phyloP scores from a whole-genome alignment of 2,329 filamentous ascomycete species.

The Orbilia brochopaga region DNA sequence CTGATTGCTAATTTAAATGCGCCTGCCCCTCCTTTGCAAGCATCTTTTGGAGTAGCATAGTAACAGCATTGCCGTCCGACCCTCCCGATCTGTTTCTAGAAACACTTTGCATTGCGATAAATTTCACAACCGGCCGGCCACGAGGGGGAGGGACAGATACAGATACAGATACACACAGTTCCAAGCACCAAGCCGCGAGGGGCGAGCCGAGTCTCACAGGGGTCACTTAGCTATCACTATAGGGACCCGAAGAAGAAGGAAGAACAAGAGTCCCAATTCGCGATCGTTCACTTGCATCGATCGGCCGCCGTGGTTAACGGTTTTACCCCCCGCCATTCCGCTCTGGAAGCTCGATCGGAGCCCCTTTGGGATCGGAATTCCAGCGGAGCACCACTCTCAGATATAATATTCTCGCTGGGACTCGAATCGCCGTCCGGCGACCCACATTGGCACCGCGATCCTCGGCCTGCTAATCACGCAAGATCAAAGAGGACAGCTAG shows the following conservation, averaged over 20 bases:
- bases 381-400: not conserved
- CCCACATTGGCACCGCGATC: not conserved
- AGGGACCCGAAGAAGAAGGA: too few relatives aligned
- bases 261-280: too few relatives aligned
- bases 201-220: not conserved
- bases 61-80: conserved; percentile 19
- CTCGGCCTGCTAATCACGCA: not conserved
- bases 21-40: conserved; percentile 12
- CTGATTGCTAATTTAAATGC: conserved; percentile 30
- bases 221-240: too few relatives aligned
- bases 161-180: not conserved
- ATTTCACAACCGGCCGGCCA: conserved; percentile 22
- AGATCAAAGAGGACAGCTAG: not conserved
- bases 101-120: conserved; percentile 28
- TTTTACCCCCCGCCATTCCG: not conserved
- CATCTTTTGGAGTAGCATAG: conserved; percentile 12
- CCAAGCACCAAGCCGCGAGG: too few relatives aligned
- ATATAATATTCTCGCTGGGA: too few relatives aligned
- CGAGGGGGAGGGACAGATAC: not conserved
- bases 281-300: too few relatives aligned
- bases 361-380: not conserved
- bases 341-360: not conserved
- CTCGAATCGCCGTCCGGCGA: not conserved
- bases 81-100: conserved; percentile 9
- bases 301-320: not conserved